Conservation (phyloP, 2,329 filamentous ascomycete species). For the Scedosporium apiospermum region DNA sequence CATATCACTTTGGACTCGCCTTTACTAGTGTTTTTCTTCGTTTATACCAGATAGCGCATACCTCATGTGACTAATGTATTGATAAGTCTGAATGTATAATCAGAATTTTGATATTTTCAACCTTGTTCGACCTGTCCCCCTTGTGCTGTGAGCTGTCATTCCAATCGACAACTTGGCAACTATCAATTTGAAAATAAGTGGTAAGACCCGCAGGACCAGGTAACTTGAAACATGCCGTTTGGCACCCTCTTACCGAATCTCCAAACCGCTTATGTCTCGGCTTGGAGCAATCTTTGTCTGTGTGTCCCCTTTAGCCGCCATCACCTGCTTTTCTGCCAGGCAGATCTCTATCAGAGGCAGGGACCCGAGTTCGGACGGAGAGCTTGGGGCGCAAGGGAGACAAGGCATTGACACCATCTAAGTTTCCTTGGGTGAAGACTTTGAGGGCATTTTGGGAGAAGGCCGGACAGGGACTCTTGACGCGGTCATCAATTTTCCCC, state of each 20-base stretch:
- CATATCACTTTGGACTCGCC: not conserved
- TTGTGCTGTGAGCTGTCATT: not conserved
- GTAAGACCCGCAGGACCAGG: not conserved
- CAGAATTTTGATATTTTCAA: constrained; percentile 1
- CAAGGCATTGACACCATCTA: too few relatives aligned
- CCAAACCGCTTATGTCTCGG: constrained; percentile 3
- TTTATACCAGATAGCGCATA: not conserved
- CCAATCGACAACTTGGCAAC: too few relatives aligned
- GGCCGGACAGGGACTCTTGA: too few relatives aligned
- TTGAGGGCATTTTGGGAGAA: too few relatives aligned
- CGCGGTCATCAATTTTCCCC: too few relatives aligned
- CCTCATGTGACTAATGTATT: constrained; percentile 3
- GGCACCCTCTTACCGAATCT: not conserved
- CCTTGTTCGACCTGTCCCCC: not conserved
- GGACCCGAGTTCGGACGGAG: too few relatives aligned
- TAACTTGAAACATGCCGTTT: not conserved
- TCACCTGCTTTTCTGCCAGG: not conserved
- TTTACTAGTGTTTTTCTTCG: not conserved
- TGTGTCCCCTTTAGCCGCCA: constrained; percentile 1
- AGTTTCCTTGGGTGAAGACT: too few relatives aligned
- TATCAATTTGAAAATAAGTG: not conserved
- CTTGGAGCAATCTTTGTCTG: constrained; percentile 1
- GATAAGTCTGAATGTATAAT: not conserved
- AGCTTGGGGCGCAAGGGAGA: too few relatives aligned
- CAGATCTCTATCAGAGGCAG: constrained; percentile 4